These are phyloP conservation scores for Penicillium sp. DNA, from an alignment of 2,329 filamentous ascomycete species.

Conservation along the genomic window DNA sequence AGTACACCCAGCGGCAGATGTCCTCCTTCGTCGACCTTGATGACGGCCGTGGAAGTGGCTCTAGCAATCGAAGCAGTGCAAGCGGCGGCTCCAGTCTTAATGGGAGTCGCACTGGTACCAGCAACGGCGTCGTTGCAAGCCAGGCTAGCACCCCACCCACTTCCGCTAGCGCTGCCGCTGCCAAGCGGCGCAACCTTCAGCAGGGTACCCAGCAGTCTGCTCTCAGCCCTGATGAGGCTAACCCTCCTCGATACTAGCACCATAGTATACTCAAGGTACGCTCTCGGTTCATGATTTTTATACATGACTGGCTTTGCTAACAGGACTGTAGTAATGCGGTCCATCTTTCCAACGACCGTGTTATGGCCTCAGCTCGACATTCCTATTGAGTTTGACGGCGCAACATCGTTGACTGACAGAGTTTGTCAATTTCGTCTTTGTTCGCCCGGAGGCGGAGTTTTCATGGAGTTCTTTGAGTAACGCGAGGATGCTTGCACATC, in stretches of 20 bases:
- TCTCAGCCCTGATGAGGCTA: constrained; percentile 1
- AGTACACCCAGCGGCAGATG: constrained; percentile 40
- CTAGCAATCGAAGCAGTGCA: constrained; percentile 28
- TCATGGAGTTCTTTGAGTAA: neutral
- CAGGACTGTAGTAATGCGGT: neutral
- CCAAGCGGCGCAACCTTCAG: constrained; percentile 1
- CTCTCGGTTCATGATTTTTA: neutral
- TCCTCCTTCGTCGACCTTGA: constrained; percentile 31
- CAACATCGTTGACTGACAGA: neutral
- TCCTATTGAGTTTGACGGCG: constrained; percentile 12
- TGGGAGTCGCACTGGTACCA: constrained; percentile 24
- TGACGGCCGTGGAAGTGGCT: constrained; percentile 12
- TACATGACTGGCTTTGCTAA: neutral
- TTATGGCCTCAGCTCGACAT: constrained; percentile 3
- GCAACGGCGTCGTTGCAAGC: constrained; percentile 19
- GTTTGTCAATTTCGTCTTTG: too few relatives aligned
- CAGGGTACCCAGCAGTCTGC: neutral
- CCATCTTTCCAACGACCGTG: neutral
- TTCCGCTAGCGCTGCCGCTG: constrained; percentile 15
- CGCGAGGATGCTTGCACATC: constrained; percentile 8
- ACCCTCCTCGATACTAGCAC: constrained; percentile 9
- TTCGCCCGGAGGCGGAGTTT: neutral
- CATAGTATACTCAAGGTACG: neutral
- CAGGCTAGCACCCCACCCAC: constrained; percentile 19
- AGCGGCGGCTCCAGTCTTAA: constrained; percentile 23